Evolutionary conservation across 2,329 filamentous ascomycete genomes (phyloP), one percentile per base, ranked within the genome.

Genomic region (Trichoderma sp.): DNA sequence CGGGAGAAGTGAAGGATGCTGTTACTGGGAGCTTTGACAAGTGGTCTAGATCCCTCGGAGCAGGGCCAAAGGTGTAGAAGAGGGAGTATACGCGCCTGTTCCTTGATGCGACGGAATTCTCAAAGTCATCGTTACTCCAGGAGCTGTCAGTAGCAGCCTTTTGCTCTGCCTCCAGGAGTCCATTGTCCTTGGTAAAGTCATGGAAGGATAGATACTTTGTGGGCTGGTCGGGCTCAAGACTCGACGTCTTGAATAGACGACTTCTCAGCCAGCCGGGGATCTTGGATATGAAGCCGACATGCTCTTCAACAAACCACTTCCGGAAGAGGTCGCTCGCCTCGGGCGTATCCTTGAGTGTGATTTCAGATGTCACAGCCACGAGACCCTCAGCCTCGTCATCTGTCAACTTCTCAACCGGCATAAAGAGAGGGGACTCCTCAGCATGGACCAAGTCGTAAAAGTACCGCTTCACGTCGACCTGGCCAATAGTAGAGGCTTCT

Each of bases 251-350:
- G 78, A 90, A 93, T 50, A 90, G 80, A 45, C 92, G 84, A 17
- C 90, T 90, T 42, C 92, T 87, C 68, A 91, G 80, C 92, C 92
- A 97, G 4, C 93, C 93, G 0, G 91, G 90, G 0, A 94, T 85
- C 74, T 90, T 90, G 70, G 89, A 82, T 68, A 96, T 76, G 84
- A 93, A 85, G 3, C 84, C 83, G 22, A 90, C 83, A 76, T 95
- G 92, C 76, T 95, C 92, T 70, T 93, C 87, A 34, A 85, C 80
- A 74, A 92, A 91, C 92, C 92, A 96, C 75, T 84, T 87, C 66
- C 84, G 79, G 65, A 89, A 83, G 53, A 86, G 84, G 25, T 84
- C 82, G 29, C 81, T 80, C 0, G 86, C 86, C 5, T 75, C 76
- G 1, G 84, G 82, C n/a, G 76, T 75, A 12, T 81, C 80, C 7